Evolutionary conservation across 768 basidiomycete species (phyloP).

Genomic region (Termitomyces sp.): DNA sequence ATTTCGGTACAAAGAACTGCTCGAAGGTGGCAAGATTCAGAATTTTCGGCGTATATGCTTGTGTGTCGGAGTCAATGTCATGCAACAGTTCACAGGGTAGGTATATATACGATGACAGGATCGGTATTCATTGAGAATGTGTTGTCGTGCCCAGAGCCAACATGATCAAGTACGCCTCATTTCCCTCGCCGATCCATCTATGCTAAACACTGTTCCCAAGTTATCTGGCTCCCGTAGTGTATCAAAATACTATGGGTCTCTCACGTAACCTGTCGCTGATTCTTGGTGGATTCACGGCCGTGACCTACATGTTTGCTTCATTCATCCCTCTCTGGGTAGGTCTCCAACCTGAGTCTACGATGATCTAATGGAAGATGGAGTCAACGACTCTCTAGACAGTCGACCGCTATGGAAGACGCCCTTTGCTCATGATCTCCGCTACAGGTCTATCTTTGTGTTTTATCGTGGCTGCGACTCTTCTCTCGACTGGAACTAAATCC

Average conservation of each 20-base stretch:
- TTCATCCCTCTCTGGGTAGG: slow-evolving; percentile 34
- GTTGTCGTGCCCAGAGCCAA: slow-evolving; percentile 20
- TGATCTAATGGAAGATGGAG: not conserved
- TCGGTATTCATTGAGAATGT: not conserved
- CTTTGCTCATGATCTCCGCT: slow-evolving; percentile 31
- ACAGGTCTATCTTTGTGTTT: slow-evolving; percentile 32
- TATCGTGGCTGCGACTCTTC: slow-evolving; percentile 27
- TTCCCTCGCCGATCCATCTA: not conserved
- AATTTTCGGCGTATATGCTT: slow-evolving; percentile 33
- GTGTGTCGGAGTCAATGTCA: slow-evolving; percentile 32
- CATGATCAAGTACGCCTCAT: slow-evolving; percentile 29
- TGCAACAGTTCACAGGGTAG: slow-evolving; percentile 41
- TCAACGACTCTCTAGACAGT: slow-evolving; percentile 23
- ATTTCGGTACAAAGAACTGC: slow-evolving; percentile 28
- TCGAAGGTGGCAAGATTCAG: slow-evolving; percentile 30
- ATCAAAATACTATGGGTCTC: slow-evolving; percentile 36
- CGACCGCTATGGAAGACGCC: slow-evolving; percentile 33
- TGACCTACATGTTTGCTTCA: slow-evolving; percentile 35
- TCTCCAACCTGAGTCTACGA: not conserved
- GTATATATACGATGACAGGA: not conserved
- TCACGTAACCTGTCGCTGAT: slow-evolving; percentile 33
- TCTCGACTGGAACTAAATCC: slow-evolving; percentile 27
- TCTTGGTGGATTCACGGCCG: slow-evolving; percentile 32
- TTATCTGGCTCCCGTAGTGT: slow-evolving; percentile 34
- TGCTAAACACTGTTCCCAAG: slow-evolving; percentile 11